Conservation (phyloP, 73 alveolate genomes). For the Paramecium biaurelia region DNA sequence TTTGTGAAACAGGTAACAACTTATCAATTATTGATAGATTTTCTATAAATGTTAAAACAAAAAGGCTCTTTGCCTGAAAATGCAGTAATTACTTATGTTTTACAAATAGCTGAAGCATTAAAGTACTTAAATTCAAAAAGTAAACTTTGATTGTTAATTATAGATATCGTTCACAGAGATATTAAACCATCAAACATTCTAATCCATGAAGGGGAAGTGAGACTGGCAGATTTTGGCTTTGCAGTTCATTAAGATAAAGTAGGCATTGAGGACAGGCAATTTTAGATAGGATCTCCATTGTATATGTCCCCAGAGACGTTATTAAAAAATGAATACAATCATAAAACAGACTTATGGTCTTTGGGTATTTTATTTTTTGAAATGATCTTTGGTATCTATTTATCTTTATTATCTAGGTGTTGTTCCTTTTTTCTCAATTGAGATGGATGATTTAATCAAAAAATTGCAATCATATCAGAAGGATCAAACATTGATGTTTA, state of each 20-base stretch:
- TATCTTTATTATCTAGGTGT: neutral
- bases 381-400: neutral
- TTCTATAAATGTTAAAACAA: neutral
- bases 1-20: constrained; percentile 18
- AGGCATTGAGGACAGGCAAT: constrained; percentile 4
- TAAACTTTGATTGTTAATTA: neutral
- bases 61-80: neutral
- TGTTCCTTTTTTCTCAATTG: constrained; percentile 34
- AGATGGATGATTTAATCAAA: neutral
- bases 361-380: constrained; percentile 1
- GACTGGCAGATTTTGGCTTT: constrained; percentile 63
- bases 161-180: constrained; percentile 58
- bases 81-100: neutral
- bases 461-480: neutral
- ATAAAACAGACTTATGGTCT: constrained; percentile 9
- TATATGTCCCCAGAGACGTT: constrained; percentile 46
- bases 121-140: neutral
- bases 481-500: neutral
- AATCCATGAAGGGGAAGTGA: constrained; percentile 42
- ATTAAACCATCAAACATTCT: constrained; percentile 58
- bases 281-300: constrained; percentile 41
- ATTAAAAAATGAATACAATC: neutral
- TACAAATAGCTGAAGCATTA: neutral
- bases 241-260: constrained; percentile 12
- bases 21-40: neutral